These are phyloP conservation scores for Parathielavia hyrcaniae DNA, from an alignment of 495 filamentous ascomycete species.

Conservation along the genomic window DNA sequence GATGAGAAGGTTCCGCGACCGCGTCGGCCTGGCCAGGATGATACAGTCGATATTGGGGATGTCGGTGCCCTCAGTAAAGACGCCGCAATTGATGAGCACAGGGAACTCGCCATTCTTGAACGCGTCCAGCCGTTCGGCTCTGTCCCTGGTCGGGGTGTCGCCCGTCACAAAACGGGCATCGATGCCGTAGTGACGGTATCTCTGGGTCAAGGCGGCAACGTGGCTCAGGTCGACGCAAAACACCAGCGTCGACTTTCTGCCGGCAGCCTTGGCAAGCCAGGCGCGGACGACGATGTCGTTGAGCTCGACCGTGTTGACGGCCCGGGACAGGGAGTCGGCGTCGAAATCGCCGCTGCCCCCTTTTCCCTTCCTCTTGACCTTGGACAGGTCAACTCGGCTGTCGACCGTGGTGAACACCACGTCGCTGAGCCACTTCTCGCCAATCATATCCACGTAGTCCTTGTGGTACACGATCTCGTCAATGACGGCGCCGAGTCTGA, in stretches of 20 bases:
- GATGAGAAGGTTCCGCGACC: constrained; percentile 81
- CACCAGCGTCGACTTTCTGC: constrained; percentile 76
- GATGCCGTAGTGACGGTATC: constrained; percentile 69
- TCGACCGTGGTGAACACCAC: constrained; percentile 90
- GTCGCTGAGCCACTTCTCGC: constrained; percentile 73
- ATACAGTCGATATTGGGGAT: constrained; percentile 97
- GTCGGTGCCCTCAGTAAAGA: constrained; percentile 95
- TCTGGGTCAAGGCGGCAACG: constrained; percentile 61
- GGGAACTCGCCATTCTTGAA: constrained; percentile 76
- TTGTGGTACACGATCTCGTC: constrained; percentile 97
- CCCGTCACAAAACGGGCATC: constrained; percentile 81
- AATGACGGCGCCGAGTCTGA: constrained; percentile 79
- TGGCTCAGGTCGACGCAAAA: constrained; percentile 91
- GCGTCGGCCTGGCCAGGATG: constrained; percentile 79
- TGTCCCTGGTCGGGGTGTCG: constrained; percentile 57
- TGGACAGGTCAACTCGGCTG: constrained; percentile 67
- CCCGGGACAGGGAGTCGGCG: constrained; percentile 61
- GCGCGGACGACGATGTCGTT: constrained; percentile 79
- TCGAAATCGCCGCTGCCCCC: constrained; percentile 73
- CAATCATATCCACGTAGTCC: constrained; percentile 95
- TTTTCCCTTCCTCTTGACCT: constrained; percentile 46
- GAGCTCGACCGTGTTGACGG: constrained; percentile 67
- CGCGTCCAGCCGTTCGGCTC: constrained; percentile 60
- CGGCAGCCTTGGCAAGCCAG: constrained; percentile 70
- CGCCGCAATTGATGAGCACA: constrained; percentile 88